Percentiles rank a stretch among this genome's conserved stretches.
These are phyloP conservation scores for Boletus huronensis DNA, from an alignment of 768 basidiomycete species.

Conservation along the genomic window DNA sequence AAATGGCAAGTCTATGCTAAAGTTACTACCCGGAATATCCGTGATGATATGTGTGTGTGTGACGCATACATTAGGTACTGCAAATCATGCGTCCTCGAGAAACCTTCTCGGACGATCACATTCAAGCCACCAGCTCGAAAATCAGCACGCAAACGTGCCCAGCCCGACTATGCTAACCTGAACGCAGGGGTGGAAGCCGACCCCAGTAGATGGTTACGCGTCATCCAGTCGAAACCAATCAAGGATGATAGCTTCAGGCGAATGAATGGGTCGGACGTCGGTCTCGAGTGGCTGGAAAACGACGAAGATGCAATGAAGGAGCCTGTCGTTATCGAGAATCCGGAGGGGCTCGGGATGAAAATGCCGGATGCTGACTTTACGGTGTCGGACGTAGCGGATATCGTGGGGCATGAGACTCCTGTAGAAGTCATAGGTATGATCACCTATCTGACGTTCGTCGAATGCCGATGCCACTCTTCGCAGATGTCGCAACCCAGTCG, in stretches of 20 bases:
- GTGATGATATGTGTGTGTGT: constrained; percentile 14
- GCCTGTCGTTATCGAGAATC: constrained; percentile 74
- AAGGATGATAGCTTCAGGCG: constrained; percentile 60
- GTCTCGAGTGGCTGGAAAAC: constrained; percentile 67
- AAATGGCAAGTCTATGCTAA: constrained; percentile 57
- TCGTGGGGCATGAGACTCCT: constrained; percentile 72
- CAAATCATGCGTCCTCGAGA: constrained; percentile 53
- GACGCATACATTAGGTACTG: constrained; percentile 58
- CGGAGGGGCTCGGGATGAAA: constrained; percentile 85
- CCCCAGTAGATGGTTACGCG: constrained; percentile 57
- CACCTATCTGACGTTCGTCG: not conserved
- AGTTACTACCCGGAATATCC: constrained; percentile 10
- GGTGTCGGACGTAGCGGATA: constrained; percentile 75
- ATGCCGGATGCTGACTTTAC: constrained; percentile 74
- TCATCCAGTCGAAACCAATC: constrained; percentile 66
- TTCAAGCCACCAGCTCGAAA: constrained; percentile 78
- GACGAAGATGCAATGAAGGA: constrained; percentile 75
- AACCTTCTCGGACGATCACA: constrained; percentile 63
- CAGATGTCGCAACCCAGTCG: constrained; percentile 88
- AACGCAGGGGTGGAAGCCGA: constrained; percentile 64
- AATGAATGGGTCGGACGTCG: constrained; percentile 65
- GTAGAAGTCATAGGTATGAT: constrained; percentile 88
- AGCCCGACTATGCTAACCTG: constrained; percentile 77
- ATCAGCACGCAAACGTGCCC: constrained; percentile 69
- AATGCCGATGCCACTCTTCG: constrained; percentile 1